These are phyloP conservation scores for Cryptosporidium baileyi DNA, from an alignment of 169 alveolate genomes.

Conservation along the genomic window DNA sequence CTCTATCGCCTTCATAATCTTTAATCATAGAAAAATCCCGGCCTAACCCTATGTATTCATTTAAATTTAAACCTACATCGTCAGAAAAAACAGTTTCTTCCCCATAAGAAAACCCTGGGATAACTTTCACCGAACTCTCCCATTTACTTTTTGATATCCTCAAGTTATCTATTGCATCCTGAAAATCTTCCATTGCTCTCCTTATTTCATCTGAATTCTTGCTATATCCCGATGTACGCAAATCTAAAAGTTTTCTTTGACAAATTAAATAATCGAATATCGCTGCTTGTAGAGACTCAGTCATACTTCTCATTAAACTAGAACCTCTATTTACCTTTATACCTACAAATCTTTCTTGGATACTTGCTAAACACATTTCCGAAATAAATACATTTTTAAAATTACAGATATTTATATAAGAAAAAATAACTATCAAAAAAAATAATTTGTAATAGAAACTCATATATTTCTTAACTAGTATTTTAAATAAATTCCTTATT, in stretches of 20 bases:
- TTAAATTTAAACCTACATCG: background rate
- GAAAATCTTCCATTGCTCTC: background rate
- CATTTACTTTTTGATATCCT: background rate
- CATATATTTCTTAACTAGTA: too few species aligned
- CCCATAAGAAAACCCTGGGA: background rate
- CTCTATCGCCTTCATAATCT: slow-evolving; percentile 37
- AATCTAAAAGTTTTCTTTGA: slow-evolving; percentile 3
- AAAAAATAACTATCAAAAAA: too few species aligned
- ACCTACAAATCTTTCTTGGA: slow-evolving; percentile 4
- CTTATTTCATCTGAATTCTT: background rate
- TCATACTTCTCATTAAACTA: background rate
- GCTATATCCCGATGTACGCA: background rate
- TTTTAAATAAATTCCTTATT: too few species aligned
- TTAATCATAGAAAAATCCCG: background rate
- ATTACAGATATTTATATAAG: too few species aligned
- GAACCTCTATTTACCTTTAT: slow-evolving; percentile 13
- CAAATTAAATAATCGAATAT: background rate
- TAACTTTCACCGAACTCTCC: background rate
- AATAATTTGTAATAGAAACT: too few species aligned
- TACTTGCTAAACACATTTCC: background rate
- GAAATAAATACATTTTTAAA: background rate
- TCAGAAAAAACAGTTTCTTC: background rate
- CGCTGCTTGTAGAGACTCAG: background rate
- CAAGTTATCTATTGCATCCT: background rate
- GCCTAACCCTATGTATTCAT: background rate